phyloP scores from a whole-genome alignment of 768 basidiomycete genomes.

The Postia placenta region DNA sequence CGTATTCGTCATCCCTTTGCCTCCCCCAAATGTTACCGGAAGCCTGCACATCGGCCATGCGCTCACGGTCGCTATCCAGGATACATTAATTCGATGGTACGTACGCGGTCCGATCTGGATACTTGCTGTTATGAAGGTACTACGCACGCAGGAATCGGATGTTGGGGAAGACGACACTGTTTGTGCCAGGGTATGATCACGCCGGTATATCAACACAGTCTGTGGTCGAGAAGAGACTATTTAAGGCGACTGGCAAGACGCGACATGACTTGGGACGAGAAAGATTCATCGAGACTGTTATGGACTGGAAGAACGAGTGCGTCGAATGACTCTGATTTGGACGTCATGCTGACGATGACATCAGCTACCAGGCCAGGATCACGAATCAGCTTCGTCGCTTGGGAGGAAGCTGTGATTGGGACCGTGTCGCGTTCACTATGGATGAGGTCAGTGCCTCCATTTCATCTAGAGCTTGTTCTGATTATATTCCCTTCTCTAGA shows the following conservation, averaged over 20 bases:
- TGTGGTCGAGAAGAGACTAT: conserved; percentile 90
- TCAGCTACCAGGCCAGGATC: conserved; percentile 91
- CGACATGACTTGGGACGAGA: conserved; percentile 95
- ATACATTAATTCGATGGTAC: conserved; percentile 82
- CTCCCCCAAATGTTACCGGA: conserved; percentile 97
- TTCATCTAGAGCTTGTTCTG: too few relatives aligned
- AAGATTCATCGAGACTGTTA: conserved; percentile 82
- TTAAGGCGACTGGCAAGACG: conserved; percentile 75
- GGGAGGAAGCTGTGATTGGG: conserved; percentile 94
- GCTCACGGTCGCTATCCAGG: conserved; percentile 87
- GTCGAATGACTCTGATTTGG: conserved; percentile 17
- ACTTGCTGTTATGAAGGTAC: neutral
- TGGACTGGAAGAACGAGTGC: conserved; percentile 96
- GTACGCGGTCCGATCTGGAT: conserved; percentile 18
- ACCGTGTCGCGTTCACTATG: conserved; percentile 94
- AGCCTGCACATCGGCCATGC: conserved; percentile 94
- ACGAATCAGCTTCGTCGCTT: conserved; percentile 83
- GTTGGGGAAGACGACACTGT: conserved; percentile 87
- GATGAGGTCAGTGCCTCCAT: conserved; percentile 66
- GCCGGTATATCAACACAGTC: conserved; percentile 98
- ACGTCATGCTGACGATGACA: neutral
- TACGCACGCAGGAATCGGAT: conserved; percentile 78
- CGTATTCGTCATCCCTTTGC: conserved; percentile 79
- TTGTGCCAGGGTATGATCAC: conserved; percentile 94
- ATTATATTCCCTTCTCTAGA: conserved; percentile 29